These are phyloP conservation scores for Ascochyta koolunga DNA, from an alignment of 2,329 filamentous ascomycete species.

Conservation along the genomic window DNA sequence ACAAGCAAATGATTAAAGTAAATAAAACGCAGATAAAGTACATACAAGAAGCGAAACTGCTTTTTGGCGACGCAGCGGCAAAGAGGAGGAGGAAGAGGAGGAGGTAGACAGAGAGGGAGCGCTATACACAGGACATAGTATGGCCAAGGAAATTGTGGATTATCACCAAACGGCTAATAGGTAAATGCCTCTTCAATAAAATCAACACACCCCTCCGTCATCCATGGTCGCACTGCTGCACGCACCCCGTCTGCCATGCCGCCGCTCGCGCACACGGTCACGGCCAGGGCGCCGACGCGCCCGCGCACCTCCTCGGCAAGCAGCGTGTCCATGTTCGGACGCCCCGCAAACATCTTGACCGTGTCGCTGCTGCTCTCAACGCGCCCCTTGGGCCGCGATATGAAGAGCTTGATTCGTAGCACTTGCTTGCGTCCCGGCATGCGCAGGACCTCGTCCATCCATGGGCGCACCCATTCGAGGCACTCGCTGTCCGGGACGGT, in stretches of 20 bases:
- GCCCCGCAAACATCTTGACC: slow-evolving; percentile 67
- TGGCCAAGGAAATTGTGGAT: too few species aligned
- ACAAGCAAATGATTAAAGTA: too few species aligned
- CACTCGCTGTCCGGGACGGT: slow-evolving; percentile 74
- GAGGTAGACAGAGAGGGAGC: too few species aligned
- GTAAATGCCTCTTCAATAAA: slow-evolving; percentile 72
- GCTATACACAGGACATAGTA: too few species aligned
- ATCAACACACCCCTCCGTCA: slow-evolving; percentile 61
- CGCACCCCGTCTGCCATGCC: slow-evolving; percentile 68
- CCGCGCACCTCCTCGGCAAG: slow-evolving; percentile 62
- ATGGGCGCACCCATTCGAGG: slow-evolving; percentile 67
- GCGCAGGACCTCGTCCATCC: slow-evolving; percentile 69
- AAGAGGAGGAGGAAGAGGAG: too few species aligned
- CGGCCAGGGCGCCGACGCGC: slow-evolving; percentile 64
- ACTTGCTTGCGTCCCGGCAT: slow-evolving; percentile 65
- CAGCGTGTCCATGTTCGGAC: slow-evolving; percentile 62
- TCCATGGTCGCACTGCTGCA: slow-evolving; percentile 58
- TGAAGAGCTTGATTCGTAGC: slow-evolving; percentile 66
- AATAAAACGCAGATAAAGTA: too few species aligned
- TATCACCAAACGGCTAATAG: too few species aligned
- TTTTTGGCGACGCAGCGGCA: too few species aligned
- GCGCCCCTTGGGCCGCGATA: slow-evolving; percentile 63
- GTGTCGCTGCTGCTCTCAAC: slow-evolving; percentile 64
- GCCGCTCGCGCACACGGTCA: slow-evolving; percentile 68
- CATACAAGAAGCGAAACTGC: too few species aligned